Base-by-base conservation (phyloP, 345 rosid species). In the Aurinia saxatilis region DNA sequence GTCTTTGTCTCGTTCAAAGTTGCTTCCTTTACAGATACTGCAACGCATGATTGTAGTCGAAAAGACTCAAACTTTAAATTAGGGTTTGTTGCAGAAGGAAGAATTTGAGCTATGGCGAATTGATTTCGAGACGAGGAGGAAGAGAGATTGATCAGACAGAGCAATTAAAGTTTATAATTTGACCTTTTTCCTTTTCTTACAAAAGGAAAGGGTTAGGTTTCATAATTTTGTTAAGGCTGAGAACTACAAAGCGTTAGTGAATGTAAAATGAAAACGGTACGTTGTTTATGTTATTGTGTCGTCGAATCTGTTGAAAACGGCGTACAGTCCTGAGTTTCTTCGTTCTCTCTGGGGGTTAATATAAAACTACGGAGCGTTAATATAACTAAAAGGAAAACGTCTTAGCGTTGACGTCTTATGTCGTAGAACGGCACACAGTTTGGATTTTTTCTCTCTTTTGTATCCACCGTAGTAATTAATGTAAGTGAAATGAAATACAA, bases 11-110 rank as follows among this genome's bases (percentile, higher is more conserved):
- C 81, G 85, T 63, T 30, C 16, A 14, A 85, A 63, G 45, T 76
- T 23, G 51, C 39, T 57, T 45, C 74, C 62, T 19, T 80, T 77
- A 60, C 98, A 91, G 38, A 68, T 35, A n/a, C 46, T 59, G 79
- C 95, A 91, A 16, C 49, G 41, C 82, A 78, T 75, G n/a, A 0
- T 21, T 66, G 19, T 4, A 8, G 42, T 31, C 12, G 17, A 18
- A 53, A 65, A 41, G 56, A 40, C 2, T 63, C 50, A 5, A 3
- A 38, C 58, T 55, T 39, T 55, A 2, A 25, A 39, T 55, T 55
- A 38, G 58, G 63, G 52, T 17, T 38, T 41, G 33, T 41, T 19
- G 44, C 2, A 0, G 12, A 33, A 12, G 39, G 46, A 33, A 12
- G 39, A 38, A 50, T 45, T 48, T 2, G 61, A 25, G n/a, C 30